Percentiles rank a stretch among this genome's conserved stretches.
Conservation (phyloP, 2,329 filamentous ascomycete genomes). For the Scedosporium minutisporum region DNA sequence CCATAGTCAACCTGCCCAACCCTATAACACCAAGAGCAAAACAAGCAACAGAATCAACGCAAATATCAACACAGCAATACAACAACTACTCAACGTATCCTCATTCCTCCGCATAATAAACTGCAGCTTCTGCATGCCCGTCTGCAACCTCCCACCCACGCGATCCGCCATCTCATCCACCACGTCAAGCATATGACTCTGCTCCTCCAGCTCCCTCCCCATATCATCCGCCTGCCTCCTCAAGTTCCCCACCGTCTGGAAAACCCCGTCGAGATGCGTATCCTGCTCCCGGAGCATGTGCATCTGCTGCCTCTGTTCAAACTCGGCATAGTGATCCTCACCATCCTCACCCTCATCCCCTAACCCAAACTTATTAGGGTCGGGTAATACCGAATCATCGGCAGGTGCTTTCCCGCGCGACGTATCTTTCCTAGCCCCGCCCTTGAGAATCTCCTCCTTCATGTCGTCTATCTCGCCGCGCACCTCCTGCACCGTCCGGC, state of each 20-base stretch:
- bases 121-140: conserved; percentile 76
- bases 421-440: conserved; percentile 19
- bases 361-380: conserved; percentile 49
- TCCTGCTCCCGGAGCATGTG: conserved; percentile 95
- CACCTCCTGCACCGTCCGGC: conserved; percentile 80
- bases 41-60: conserved; percentile 81
- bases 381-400: conserved; percentile 35
- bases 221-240: conserved; percentile 88
- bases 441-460: conserved; percentile 65
- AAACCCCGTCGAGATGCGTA: conserved; percentile 83
- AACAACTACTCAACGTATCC: conserved; percentile 79
- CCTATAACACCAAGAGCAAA: conserved; percentile 55
- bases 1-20: not conserved
- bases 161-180: conserved; percentile 79
- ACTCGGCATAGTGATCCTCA: conserved; percentile 63
- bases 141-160: conserved; percentile 76
- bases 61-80: conserved; percentile 79
- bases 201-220: conserved; percentile 93
- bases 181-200: conserved; percentile 77
- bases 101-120: conserved; percentile 84
- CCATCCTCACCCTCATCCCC: conserved; percentile 20
- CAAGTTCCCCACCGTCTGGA: conserved; percentile 84
- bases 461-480: conserved; percentile 82
- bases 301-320: conserved; percentile 84
- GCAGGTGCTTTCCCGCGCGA: not conserved